A percentile compares a stretch with the other conserved stretches of the same genome.
Evolutionary conservation across 441 rosid species (phyloP).

Genomic region (Brassica balearica): DNA sequence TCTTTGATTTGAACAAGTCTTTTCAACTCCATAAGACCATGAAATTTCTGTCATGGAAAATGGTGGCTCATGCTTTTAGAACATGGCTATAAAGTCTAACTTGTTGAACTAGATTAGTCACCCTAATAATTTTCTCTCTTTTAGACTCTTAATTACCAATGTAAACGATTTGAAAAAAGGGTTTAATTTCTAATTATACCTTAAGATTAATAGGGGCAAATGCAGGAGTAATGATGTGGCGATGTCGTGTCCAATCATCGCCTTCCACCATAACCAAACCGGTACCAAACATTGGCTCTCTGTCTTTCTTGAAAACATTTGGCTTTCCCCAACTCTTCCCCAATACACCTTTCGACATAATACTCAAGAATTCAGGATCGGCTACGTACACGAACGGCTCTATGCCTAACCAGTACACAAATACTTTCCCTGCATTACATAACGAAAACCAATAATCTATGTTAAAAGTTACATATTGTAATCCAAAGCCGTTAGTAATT

Average conservation of each 20-base stretch:
- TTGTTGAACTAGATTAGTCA: constrained; percentile 42
- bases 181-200: constrained; percentile 47
- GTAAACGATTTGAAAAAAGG: constrained; percentile 9
- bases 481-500: constrained; percentile 1
- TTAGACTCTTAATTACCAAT: constrained; percentile 16
- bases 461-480: not conserved
- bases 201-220: constrained; percentile 81
- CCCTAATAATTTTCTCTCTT: constrained; percentile 23
- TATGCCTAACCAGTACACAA: constrained; percentile 92
- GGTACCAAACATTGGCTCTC: constrained; percentile 93
- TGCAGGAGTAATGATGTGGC: constrained; percentile 91
- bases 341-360: constrained; percentile 73
- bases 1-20: constrained; percentile 39
- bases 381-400: constrained; percentile 94
- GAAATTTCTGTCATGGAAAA: constrained; percentile 30
- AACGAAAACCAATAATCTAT: constrained; percentile 6
- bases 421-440: constrained; percentile 78
- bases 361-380: constrained; percentile 87
- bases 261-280: constrained; percentile 95
- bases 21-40: constrained; percentile 18
- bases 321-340: constrained; percentile 99
- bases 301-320: constrained; percentile 75
- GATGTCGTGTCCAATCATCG: constrained; percentile 93
- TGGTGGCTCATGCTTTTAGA: constrained; percentile 32
- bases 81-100: constrained; percentile 23